Evolutionary conservation across 768 basidiomycete genomes (phyloP).

Genomic region (Xerocomellus chrysenteron): DNA sequence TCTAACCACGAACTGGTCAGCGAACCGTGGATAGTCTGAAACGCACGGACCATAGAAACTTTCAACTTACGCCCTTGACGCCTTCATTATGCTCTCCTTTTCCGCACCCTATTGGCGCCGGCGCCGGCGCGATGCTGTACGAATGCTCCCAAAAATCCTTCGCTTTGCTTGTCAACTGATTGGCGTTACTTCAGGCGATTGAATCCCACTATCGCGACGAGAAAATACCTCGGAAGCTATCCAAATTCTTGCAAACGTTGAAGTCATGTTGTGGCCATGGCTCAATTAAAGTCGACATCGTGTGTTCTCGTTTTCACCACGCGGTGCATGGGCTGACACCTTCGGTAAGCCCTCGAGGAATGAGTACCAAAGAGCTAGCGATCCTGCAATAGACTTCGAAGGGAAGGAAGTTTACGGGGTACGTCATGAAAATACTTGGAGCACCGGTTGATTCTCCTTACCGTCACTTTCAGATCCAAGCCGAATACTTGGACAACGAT

Average conservation of each 20-base stretch:
- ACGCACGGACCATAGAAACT: not conserved
- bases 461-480: constrained; percentile 13
- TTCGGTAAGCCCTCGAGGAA: constrained; percentile 15
- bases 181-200: constrained; percentile 1
- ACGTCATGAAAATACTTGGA: not conserved
- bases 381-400: constrained; percentile 18
- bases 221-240: constrained; percentile 7
- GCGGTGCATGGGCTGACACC: not conserved
- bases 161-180: not conserved
- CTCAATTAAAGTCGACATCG: constrained; percentile 7
- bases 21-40: not conserved
- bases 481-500: constrained; percentile 28
- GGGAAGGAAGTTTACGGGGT: constrained; percentile 22
- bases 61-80: constrained; percentile 4
- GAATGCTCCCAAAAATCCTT: not conserved
- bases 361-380: constrained; percentile 8
- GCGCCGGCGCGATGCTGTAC: not conserved
- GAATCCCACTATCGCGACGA: constrained; percentile 1
- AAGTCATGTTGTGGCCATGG: constrained; percentile 24
- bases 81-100: constrained; percentile 7
- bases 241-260: constrained; percentile 9
- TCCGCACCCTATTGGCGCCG: not conserved
- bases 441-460: not conserved
- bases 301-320: constrained; percentile 6
- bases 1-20: not conserved